Conservation (phyloP, 306 rosid species). For the Fagus sylvatica region DNA sequence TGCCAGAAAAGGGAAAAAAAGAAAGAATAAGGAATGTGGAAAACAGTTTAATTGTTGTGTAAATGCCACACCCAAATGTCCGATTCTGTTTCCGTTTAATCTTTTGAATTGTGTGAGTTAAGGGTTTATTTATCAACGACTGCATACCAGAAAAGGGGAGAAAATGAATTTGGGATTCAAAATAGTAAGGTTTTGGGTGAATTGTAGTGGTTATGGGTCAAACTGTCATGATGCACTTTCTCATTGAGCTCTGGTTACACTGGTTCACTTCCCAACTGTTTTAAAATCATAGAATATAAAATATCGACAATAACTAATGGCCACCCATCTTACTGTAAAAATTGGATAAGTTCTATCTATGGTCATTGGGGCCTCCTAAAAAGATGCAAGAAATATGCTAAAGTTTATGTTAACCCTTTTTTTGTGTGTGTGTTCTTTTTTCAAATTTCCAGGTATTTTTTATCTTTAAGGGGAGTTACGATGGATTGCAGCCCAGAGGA, state of each 20-base stretch:
- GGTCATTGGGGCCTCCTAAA: too few relatives aligned
- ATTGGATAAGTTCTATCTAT: too few relatives aligned
- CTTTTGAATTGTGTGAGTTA: neutral
- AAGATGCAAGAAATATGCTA: neutral
- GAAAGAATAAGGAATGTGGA: neutral
- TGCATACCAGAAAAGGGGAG: neutral
- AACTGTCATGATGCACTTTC: neutral
- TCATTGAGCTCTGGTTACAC: neutral
- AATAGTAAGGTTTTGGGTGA: neutral
- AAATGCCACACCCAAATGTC: neutral
- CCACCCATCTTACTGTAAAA: neutral
- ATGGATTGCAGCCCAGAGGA: conserved; percentile 45
- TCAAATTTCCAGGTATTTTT: conserved; percentile 37
- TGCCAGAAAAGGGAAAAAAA: neutral
- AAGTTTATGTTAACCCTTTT: conserved; percentile 5
- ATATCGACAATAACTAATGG: conserved; percentile 1
- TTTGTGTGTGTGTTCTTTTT: neutral
- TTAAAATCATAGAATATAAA: neutral
- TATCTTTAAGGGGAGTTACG: conserved; percentile 40
- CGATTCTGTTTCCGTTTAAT: neutral
- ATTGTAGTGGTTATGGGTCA: neutral
- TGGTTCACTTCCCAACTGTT: neutral
- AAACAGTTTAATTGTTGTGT: neutral
- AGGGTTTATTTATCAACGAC: too few relatives aligned
- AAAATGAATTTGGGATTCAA: neutral